Evolutionary conservation across 1,139 yeast species (phyloP), one percentile per base, ranked within the genome.

Genomic region (Blastobotrys capitulatus): DNA sequence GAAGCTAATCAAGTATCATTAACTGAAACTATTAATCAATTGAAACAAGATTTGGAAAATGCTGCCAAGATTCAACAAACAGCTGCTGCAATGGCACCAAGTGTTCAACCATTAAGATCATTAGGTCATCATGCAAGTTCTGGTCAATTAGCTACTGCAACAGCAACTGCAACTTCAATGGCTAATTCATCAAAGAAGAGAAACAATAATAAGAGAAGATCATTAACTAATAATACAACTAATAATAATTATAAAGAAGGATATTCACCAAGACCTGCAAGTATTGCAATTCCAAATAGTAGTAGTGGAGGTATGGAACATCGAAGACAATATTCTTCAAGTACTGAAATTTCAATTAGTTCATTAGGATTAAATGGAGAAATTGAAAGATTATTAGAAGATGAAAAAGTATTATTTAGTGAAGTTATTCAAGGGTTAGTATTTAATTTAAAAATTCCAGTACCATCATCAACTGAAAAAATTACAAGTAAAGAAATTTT

Each of bases 391-490:
- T 55, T 72, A 47, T 76, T 92, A 58, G 86, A 89, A 63, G 92
- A 89, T 61, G 83, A 95, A 12, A 82, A 85, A 58, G 76, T 80
- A 32, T 73, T 90, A 59, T 92, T 87, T 63, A 77, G 82, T 55
- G 97, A 90, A 68, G 87, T 89, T 49, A 86, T 88, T 35, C 89
- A 84, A 58, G 96, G 96, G 8, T 74, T 94, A 57, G 77, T 92
- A 63, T 86, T 83, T 73, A 90, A 89, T n/a, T 76, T 92, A 67
- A 86, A 83, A 70, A 81, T 90, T 49, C 97, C 98, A 40, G 78
- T 80, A 18, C 87, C 95, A 26, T 83, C 90, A 51, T 86, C 86
- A 57, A 80, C 80, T 18, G 87, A 89, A 47, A 89, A 85, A 63
- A 76, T 88, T 57, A 82, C 94, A 15, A 78, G 89, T 62, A 88